Evolutionary conservation across 495 filamentous ascomycete species (phyloP).

Genomic region (Astrothelium macrocarpum): DNA sequence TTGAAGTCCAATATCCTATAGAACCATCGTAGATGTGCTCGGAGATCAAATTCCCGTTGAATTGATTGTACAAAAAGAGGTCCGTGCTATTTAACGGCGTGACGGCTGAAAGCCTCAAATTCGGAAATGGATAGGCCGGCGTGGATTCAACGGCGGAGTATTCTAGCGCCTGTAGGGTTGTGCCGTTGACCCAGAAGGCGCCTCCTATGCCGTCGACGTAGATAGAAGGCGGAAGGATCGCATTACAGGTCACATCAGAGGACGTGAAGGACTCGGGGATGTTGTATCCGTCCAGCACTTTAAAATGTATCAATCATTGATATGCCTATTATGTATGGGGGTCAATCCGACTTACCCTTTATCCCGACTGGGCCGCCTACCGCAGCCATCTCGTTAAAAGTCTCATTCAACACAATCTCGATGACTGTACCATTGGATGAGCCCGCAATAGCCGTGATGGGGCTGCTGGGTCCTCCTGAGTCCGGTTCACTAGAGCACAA

Average conservation of each 20-base stretch:
- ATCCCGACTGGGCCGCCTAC: background rate
- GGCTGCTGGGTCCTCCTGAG: too few relatives aligned
- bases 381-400: background rate
- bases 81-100: background rate
- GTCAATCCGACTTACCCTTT: background rate
- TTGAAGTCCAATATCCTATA: background rate
- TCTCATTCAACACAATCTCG: background rate
- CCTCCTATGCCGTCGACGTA: too few relatives aligned
- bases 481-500: background rate
- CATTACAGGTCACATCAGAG: background rate
- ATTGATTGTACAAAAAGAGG: background rate
- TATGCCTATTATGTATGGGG: background rate
- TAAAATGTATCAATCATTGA: background rate
- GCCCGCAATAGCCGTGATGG: background rate
- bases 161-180: background rate
- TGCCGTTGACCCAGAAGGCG: background rate
- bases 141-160: background rate
- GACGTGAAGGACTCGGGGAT: background rate
- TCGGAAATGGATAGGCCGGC: background rate
- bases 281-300: background rate
- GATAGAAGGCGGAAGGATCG: background rate
- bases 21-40: background rate
- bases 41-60: background rate
- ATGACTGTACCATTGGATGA: background rate
- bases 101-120: background rate